Conservation (phyloP, 106 monocot species). For the Cymbidium sinense region DNA sequence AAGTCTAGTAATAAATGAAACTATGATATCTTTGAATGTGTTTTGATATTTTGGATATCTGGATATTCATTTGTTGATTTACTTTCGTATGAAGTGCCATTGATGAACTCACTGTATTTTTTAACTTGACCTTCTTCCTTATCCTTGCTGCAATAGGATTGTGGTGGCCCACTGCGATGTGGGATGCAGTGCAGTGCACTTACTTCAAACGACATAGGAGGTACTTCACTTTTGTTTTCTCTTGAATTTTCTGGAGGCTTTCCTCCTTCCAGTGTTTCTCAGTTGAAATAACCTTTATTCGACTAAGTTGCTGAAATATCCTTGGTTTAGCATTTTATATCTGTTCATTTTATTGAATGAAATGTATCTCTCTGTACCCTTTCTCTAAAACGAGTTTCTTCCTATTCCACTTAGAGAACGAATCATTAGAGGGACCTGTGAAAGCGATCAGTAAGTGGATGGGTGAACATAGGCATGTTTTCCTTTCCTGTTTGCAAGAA, state of each 20-base stretch:
- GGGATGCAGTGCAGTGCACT: slow-evolving; percentile 12
- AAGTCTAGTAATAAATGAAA: neutral
- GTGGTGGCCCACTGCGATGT: slow-evolving; percentile 8
- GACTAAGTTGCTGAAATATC: neutral
- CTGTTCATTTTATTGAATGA: neutral
- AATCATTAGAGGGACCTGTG: neutral
- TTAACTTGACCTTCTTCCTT: neutral
- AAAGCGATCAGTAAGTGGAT: neutral
- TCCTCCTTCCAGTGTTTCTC: neutral
- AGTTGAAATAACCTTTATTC: neutral
- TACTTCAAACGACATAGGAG: slow-evolving; percentile 5
- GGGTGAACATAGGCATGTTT: neutral
- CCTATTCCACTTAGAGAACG: neutral
- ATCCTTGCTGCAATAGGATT: slow-evolving; percentile 1
- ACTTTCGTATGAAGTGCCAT: neutral
- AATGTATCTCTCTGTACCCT: neutral
- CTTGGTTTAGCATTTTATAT: neutral
- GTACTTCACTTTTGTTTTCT: slow-evolving; percentile 3
- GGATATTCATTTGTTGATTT: neutral
- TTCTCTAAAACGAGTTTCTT: neutral
- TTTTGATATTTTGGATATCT: no score
- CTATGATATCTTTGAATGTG: neutral
- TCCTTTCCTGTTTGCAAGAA: neutral
- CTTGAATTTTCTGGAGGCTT: neutral
- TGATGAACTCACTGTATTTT: neutral